Evolutionary conservation across 768 basidiomycete genomes (phyloP).

Genomic region (Tricholoma saponaceum): DNA sequence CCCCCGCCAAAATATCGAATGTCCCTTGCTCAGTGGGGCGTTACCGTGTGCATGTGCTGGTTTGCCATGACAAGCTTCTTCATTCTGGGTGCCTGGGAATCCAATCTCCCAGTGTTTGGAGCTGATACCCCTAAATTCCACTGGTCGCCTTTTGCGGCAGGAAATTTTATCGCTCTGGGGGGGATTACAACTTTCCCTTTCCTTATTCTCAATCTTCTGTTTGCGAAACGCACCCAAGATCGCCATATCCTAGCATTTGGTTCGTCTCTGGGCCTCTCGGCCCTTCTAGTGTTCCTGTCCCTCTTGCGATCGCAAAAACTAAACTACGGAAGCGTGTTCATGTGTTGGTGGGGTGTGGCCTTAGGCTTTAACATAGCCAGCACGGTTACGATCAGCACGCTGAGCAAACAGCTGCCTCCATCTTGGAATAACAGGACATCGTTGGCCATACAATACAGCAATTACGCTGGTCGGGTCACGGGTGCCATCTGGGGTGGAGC

Average conservation of each 20-base stretch:
- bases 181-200: constrained; percentile 62
- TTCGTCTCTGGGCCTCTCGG: constrained; percentile 43
- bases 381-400: constrained; percentile 60
- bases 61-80: constrained; percentile 69
- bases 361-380: constrained; percentile 73
- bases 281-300: constrained; percentile 47
- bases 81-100: constrained; percentile 66
- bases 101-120: constrained; percentile 62
- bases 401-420: constrained; percentile 66
- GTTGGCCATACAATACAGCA: constrained; percentile 65
- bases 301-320: constrained; percentile 38
- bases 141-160: constrained; percentile 60
- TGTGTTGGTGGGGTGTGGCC: constrained; percentile 58
- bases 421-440: constrained; percentile 56
- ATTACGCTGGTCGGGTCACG: constrained; percentile 58
- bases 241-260: constrained; percentile 54
- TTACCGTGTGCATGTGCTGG: constrained; percentile 64
- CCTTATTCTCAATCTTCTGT: constrained; percentile 55
- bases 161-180: constrained; percentile 69
- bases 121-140: constrained; percentile 36
- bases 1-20: constrained; percentile 9
- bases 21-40: constrained; percentile 40
- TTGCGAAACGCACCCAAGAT: constrained; percentile 57
- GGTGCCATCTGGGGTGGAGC: constrained; percentile 69
- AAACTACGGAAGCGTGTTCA: constrained; percentile 42